phyloP scores from a whole-genome alignment of 2,329 filamentous ascomycete genomes.

The Trichoderma harzianum region DNA sequence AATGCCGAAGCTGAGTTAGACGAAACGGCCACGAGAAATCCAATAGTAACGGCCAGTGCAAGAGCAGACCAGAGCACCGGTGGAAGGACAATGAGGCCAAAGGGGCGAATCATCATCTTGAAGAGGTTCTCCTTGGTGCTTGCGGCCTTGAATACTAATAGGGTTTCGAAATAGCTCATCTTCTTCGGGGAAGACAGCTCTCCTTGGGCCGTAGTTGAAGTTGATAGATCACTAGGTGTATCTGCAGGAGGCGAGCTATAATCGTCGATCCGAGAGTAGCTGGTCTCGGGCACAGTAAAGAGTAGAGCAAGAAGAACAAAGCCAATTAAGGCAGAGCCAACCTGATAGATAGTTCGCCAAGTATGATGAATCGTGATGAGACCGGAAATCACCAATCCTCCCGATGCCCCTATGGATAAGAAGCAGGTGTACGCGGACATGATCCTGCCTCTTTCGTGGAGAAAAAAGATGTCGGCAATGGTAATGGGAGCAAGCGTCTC shows the following conservation, averaged over 20 bases:
- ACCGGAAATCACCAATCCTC: constrained; percentile 43
- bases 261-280: constrained; percentile 37
- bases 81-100: constrained; percentile 49
- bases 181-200: constrained; percentile 18
- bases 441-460: constrained; percentile 51
- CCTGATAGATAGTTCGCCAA: constrained; percentile 52
- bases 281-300: constrained; percentile 55
- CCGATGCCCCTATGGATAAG: constrained; percentile 41
- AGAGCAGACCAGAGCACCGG: constrained; percentile 54
- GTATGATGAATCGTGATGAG: constrained; percentile 46
- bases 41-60: constrained; percentile 52
- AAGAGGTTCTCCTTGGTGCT: constrained; percentile 46
- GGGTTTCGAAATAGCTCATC: constrained; percentile 32
- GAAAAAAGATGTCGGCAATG: constrained; percentile 54
- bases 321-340: constrained; percentile 49
- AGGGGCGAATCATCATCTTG: constrained; percentile 48
- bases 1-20: constrained; percentile 50
- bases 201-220: constrained; percentile 17
- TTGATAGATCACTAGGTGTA: not conserved
- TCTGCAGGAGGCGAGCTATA: constrained; percentile 13
- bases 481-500: constrained; percentile 51
- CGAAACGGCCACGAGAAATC: constrained; percentile 53
- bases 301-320: constrained; percentile 45
- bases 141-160: constrained; percentile 40
- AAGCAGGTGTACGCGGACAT: constrained; percentile 47